Evolutionary conservation across 2,329 filamentous ascomycete genomes (phyloP), one percentile per base, ranked within the genome.

Genomic region (Colletotrichum sublineola): DNA sequence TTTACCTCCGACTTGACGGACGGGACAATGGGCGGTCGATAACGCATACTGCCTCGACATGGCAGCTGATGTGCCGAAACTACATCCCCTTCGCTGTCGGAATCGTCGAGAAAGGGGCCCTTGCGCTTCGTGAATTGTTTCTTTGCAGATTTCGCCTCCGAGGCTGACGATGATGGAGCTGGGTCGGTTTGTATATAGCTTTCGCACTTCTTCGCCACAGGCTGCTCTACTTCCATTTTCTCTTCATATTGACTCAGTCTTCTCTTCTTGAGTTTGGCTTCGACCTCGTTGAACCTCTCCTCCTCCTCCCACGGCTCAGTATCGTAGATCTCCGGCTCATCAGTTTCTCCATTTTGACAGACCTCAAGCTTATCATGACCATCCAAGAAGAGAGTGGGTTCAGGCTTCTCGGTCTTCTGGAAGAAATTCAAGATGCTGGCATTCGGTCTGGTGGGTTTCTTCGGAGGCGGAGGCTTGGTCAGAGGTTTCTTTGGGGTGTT

Each of bases 361-460:
- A 58, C 36, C 8, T 42, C 24, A 18, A 71, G 52, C 36, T 67
- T 65, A 33, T 74, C 67, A 1, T 76, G 64, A 3, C 75, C 55
- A 20, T 77, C 74, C 0, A 86, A 80, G 75, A 93, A 92, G 12
- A 93, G 85, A 29, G 85, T 84, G 68, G 90, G 84, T 74, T 92
- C 86, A 68, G 87, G 83, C 64, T 88, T 87, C 50, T 89, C 87
- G 0, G 89, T 85, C 78, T 94, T 94, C 77, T 93, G 91, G 79
- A 95, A 95, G 80, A 94, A 95, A 74, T 82, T 94, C 18, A 94
- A 82, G 42, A 94, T 94, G 74, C 91, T 94, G 8, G 86, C 85
- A 76, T 93, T 94, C 0, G 84, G 82, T 50, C 82, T 83, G 29
- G 77, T 76, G 4, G 83, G 77, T 63, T 81, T 83, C 75, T 81